Conservation (phyloP, 2,329 filamentous ascomycete genomes). For the Aspergillus sp. region DNA sequence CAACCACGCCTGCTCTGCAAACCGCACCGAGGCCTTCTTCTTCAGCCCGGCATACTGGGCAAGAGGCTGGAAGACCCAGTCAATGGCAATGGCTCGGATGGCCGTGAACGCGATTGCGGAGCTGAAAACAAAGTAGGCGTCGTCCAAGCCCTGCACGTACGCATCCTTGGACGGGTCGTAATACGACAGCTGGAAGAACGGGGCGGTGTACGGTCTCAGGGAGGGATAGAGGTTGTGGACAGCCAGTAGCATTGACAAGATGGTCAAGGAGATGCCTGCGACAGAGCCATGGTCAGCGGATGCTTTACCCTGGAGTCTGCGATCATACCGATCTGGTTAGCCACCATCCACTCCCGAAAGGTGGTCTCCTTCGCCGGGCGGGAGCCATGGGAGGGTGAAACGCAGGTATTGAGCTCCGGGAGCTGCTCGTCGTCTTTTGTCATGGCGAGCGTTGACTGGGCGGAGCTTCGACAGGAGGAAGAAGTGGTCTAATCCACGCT, state of each 20-base stretch:
- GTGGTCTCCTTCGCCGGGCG: slow-evolving; percentile 29
- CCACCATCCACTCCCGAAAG: slow-evolving; percentile 55
- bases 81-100: slow-evolving; percentile 73
- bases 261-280: slow-evolving; percentile 73
- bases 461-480: too few relatives aligned
- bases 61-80: slow-evolving; percentile 73
- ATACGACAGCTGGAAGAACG: slow-evolving; percentile 83
- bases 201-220: slow-evolving; percentile 66
- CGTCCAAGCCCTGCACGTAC: slow-evolving; percentile 71
- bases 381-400: slow-evolving; percentile 24
- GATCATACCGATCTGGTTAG: slow-evolving; percentile 68
- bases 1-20: slow-evolving; percentile 92
- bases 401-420: slow-evolving; percentile 32
- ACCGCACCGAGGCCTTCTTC: slow-evolving; percentile 70
- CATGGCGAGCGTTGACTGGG: slow-evolving; percentile 24
- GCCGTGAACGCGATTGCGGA: slow-evolving; percentile 81
- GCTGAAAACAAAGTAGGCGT: slow-evolving; percentile 65
- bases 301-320: slow-evolving; percentile 1
- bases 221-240: slow-evolving; percentile 75
- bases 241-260: slow-evolving; percentile 71
- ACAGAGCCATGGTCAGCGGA: slow-evolving; percentile 7
- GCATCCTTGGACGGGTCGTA: slow-evolving; percentile 57
- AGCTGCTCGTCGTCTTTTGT: slow-evolving; percentile 23
- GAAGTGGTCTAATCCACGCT: too few relatives aligned
- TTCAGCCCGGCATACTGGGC: slow-evolving; percentile 63